Percentiles rank a stretch among this genome's conserved stretches.
phyloP scores from a whole-genome alignment of 1,284 basidiomycete genomes.

The Marasmius fiardii region DNA sequence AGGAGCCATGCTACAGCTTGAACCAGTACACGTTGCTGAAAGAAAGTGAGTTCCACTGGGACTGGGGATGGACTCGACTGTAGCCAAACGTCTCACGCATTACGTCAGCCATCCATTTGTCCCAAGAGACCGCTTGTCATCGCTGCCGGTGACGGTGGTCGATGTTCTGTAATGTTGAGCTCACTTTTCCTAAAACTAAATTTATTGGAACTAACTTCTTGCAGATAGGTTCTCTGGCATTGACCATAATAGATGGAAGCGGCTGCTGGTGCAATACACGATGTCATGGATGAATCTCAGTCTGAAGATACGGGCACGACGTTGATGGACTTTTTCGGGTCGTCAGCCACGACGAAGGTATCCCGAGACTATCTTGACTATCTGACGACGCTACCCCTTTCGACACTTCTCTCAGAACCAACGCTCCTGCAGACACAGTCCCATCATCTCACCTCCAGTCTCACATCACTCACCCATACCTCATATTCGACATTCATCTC shows the following conservation, averaged over 20 bases:
- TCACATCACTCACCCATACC: constrained; percentile 84
- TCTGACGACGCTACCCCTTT: constrained; percentile 62
- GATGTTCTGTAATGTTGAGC: constrained; percentile 3
- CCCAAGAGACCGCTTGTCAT: not conserved
- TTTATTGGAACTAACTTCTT: not conserved
- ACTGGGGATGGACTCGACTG: too few relatives aligned
- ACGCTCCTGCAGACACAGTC: constrained; percentile 74
- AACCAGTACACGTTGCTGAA: too few relatives aligned
- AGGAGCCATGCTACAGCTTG: too few relatives aligned
- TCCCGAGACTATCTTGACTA: constrained; percentile 54
- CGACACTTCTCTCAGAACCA: constrained; percentile 69
- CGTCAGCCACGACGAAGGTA: constrained; percentile 23
- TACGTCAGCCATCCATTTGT: not conserved
- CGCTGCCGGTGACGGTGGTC: not conserved
- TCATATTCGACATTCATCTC: constrained; percentile 88
- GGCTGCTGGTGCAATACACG: not conserved
- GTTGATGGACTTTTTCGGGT: constrained; percentile 16
- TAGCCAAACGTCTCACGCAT: not conserved
- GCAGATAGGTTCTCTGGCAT: not conserved
- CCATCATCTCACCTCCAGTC: constrained; percentile 79
- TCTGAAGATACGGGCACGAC: constrained; percentile 1
- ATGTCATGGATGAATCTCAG: constrained; percentile 1
- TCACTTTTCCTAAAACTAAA: not conserved
- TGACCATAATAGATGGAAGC: constrained; percentile 3
- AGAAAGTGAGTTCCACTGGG: too few relatives aligned